Percentiles rank a stretch among this genome's conserved stretches.
These are phyloP conservation scores for Nematocida minor DNA, from an alignment of 371 early-diverging fungal species.

Conservation along the genomic window DNA sequence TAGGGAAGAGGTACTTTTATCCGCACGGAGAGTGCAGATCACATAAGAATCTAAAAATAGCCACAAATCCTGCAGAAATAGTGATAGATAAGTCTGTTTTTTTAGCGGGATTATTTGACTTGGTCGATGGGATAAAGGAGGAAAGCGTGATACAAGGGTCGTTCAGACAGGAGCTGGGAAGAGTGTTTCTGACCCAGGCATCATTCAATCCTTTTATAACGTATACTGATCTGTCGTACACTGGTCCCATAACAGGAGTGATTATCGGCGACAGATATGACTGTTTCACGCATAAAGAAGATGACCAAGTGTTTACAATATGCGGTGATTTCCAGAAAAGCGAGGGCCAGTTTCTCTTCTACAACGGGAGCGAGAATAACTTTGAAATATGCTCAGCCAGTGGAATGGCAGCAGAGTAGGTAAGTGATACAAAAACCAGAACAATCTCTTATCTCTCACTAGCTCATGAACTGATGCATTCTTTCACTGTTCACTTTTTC, in stretches of 20 bases:
- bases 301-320: not conserved
- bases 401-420: not conserved
- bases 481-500: not conserved
- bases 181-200: conserved; percentile 15
- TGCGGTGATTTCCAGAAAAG: conserved; percentile 37
- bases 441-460: not conserved
- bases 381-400: conserved; percentile 24
- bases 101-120: conserved; percentile 19
- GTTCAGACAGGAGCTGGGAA: not conserved
- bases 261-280: conserved; percentile 39
- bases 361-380: not conserved
- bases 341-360: conserved; percentile 48
- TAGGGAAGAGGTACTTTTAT: not conserved
- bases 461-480: not conserved
- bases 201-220: conserved; percentile 44
- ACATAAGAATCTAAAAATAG: not conserved
- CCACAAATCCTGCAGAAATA: conserved; percentile 16
- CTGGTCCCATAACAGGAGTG: conserved; percentile 4
- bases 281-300: conserved; percentile 18
- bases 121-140: conserved; percentile 7
- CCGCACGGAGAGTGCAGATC: conserved; percentile 2
- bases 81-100: not conserved
- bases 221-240: conserved; percentile 33
- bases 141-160: not conserved
- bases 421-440: not conserved